Percentiles rank a stretch among this genome's conserved stretches.
phyloP scores from a whole-genome alignment of 352 stramenopile genomes.

The Phytophthora megakarya region DNA sequence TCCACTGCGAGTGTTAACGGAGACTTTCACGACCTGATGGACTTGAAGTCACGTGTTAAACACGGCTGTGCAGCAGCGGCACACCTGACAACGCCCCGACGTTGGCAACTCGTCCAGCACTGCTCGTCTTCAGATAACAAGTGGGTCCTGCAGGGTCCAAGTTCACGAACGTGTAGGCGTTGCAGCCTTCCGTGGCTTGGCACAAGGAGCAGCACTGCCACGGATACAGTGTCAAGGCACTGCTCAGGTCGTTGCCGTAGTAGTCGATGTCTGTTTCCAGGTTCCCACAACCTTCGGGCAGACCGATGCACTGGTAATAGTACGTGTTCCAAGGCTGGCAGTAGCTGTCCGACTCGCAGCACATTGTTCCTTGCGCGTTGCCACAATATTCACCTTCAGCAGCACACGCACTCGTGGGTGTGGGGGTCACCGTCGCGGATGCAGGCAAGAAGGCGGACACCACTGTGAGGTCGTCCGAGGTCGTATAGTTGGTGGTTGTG shows the following conservation, averaged over 20 bases:
- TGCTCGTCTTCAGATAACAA: slow-evolving; percentile 55
- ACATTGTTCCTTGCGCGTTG: slow-evolving; percentile 42
- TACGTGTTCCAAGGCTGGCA: slow-evolving; percentile 55
- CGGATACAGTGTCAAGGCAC: slow-evolving; percentile 37
- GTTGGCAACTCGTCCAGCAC: slow-evolving; percentile 19
- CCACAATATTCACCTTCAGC: slow-evolving; percentile 47
- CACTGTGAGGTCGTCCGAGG: slow-evolving; percentile 25
- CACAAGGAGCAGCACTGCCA: slow-evolving; percentile 42
- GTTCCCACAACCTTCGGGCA: slow-evolving; percentile 37
- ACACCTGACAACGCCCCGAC: slow-evolving; percentile 42
- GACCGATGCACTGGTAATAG: slow-evolving; percentile 61
- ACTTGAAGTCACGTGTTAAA: slow-evolving; percentile 2
- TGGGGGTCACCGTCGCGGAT: slow-evolving; percentile 16
- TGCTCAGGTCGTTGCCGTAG: slow-evolving; percentile 47
- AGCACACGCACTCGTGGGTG: slow-evolving; percentile 23
- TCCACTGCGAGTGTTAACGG: too few relatives aligned
- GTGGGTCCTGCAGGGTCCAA: slow-evolving; percentile 35
- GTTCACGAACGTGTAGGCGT: slow-evolving; percentile 59
- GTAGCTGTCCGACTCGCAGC: slow-evolving; percentile 41
- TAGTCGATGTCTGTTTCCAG: slow-evolving; percentile 59
- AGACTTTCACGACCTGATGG: too few relatives aligned
- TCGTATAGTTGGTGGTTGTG: slow-evolving; percentile 25
- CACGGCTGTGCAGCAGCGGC: slow-evolving; percentile 15
- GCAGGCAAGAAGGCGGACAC: slow-evolving; percentile 30
- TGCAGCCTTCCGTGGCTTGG: slow-evolving; percentile 36